These are phyloP conservation scores for Microdochium paspali DNA, from an alignment of 2,329 filamentous ascomycete species.

Conservation along the genomic window DNA sequence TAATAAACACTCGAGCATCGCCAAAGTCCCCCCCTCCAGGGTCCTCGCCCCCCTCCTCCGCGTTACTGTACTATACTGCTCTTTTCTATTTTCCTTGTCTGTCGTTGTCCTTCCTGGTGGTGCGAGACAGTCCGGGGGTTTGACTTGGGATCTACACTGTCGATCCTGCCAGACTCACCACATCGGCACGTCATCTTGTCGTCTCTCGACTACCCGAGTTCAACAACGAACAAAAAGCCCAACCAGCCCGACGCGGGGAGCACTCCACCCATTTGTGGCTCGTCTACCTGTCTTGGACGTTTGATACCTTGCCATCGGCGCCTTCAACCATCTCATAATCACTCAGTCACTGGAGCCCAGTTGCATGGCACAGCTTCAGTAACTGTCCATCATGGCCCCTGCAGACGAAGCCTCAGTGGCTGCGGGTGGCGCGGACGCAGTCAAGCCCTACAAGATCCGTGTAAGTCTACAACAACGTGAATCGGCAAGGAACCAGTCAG, in stretches of 20 bases:
- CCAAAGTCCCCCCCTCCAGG: background rate
- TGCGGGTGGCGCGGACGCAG: constrained; percentile 24
- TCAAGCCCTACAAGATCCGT: constrained; percentile 47
- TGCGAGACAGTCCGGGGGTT: background rate
- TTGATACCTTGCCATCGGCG: no score
- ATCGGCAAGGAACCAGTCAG: no score
- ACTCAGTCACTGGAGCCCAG: background rate
- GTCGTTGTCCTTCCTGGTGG: background rate
- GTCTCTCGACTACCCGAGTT: background rate
- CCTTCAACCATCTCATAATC: no score
- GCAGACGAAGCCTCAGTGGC: constrained; percentile 15
- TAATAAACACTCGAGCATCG: no score
- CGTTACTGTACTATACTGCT: no score
- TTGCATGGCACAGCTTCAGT: constrained; percentile 3
- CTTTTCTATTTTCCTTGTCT: background rate
- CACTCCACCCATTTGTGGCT: no score
- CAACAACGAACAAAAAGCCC: background rate
- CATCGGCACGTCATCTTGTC: background rate
- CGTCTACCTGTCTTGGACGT: no score
- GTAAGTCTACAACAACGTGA: constrained; percentile 31
- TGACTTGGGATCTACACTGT: background rate
- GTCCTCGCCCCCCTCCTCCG: background rate
- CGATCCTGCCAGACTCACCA: background rate
- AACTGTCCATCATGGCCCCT: constrained; percentile 11
- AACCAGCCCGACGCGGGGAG: background rate